These are phyloP conservation scores for Teunomyces atbi DNA, from an alignment of 805 yeast genomes.

Conservation along the genomic window DNA sequence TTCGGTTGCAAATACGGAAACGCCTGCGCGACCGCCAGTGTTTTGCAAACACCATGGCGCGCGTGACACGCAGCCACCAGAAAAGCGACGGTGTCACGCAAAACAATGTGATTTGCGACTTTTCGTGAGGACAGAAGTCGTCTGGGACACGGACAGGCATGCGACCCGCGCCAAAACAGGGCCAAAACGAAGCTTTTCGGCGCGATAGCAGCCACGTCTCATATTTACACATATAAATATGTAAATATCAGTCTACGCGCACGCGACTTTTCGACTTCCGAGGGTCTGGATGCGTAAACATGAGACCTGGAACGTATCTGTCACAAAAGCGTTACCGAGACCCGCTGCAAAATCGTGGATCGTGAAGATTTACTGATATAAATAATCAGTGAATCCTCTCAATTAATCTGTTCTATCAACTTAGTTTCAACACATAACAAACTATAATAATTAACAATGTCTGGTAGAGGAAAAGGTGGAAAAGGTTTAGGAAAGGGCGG, in stretches of 20 bases:
- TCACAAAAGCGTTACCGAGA: not conserved
- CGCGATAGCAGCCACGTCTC: not conserved
- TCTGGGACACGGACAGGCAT: no score
- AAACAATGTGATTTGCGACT: conserved; percentile 1
- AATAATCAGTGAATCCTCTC: conserved; percentile 3
- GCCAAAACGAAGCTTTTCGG: not conserved
- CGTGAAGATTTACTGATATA: conserved; percentile 1
- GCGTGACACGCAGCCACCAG: not conserved
- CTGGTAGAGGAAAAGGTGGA: conserved; percentile 99
- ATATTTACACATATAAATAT: conserved; percentile 8
- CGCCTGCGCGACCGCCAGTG: not conserved
- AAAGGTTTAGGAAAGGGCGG: conserved; percentile 99
- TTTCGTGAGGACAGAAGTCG: conserved; percentile 5
- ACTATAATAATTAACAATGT: conserved; percentile 47
- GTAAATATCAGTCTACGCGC: conserved; percentile 4
- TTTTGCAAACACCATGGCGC: not conserved
- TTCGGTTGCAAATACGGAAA: not conserved
- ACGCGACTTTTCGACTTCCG: conserved; percentile 26
- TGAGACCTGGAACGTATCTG: not conserved
- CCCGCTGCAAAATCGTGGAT: not conserved
- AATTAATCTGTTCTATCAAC: not conserved
- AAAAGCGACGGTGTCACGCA: not conserved
- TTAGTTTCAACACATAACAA: conserved; percentile 12
- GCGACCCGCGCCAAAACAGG: not conserved
- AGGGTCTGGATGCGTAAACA: conserved; percentile 2